Conservation (phyloP, 164 flowering plant genomes). For the Warburgia ugandensis region DNA sequence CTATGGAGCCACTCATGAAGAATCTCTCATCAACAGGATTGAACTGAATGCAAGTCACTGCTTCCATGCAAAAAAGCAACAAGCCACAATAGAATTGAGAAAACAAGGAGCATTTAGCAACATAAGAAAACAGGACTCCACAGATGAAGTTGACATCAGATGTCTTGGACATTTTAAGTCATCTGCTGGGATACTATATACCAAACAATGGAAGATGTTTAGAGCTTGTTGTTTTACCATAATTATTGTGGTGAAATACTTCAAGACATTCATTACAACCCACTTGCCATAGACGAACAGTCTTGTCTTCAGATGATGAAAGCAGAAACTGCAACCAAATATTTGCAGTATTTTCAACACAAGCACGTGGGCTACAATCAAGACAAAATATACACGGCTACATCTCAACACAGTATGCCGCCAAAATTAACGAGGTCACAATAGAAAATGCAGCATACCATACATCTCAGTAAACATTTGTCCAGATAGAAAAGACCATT, state of each 20-base stretch:
- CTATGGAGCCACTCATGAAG: slow-evolving; percentile 85
- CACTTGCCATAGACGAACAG: slow-evolving; percentile 81
- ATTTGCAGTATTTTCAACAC: neutral
- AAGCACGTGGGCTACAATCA: neutral
- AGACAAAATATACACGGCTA: no score
- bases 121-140: neutral
- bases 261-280: slow-evolving; percentile 45
- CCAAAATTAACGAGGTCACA: no score
- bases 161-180: neutral
- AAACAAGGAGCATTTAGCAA: no score
- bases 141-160: no score
- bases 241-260: slow-evolving; percentile 64
- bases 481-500: no score
- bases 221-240: slow-evolving; percentile 38
- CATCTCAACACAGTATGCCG: no score
- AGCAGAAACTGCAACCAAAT: slow-evolving; percentile 54
- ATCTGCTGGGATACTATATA: neutral
- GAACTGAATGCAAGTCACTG: slow-evolving; percentile 92
- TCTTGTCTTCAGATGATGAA: slow-evolving; percentile 83
- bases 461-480: no score
- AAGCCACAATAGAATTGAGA: slow-evolving; percentile 5
- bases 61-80: slow-evolving; percentile 9
- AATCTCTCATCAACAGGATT: slow-evolving; percentile 65
- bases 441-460: no score
- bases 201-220: neutral